Evolutionary conservation across 164 flowering plant genomes (phyloP), one percentile per base, ranked within the genome.

Genomic region (Aristolochia fimbriata): DNA sequence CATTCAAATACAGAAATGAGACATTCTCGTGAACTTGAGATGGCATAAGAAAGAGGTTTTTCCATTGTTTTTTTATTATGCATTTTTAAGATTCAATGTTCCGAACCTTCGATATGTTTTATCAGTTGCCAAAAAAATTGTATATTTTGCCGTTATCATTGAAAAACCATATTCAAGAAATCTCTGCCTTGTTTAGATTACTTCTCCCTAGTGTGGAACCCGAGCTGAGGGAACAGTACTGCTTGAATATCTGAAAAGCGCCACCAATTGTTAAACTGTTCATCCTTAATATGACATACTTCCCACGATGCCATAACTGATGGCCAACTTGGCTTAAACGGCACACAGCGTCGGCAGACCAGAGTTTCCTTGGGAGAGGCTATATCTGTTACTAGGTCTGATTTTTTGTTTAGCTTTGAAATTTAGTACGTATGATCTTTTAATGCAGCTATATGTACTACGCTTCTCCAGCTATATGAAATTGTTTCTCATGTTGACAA

Each of bases 301-400:
- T 69, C 75, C 61, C 87, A 93, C 70, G 76, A 75, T 48, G 71
- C 71, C 57, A 72, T 93, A 24, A 74, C 62, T 33, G 74, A 62
- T 51, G 99, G 96, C 30, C 67, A 68, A 13, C 77, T 90, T 68
- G 96, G 70, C 12, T 73, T 93, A 31, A 93, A 90, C 78, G 78
- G 88, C 9, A 76, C 86, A 62, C 99, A 93, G 58, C 84, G 99
- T 0, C 81, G 89, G 16, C 74, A 81, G 60, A 81, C 84, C 2
- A 83, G 72, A 72, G 99, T 83, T 72, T 94, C 99, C 53, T 59
- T 76, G 52, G 94, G 87, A 31, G 99, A 93, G 55, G 14, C 70
- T 0, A 25, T 88, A 61, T 70, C 87, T 59, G 83, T 80, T 7
- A 64, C 65, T 76, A 82, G 96, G 97, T 93, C 45, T 8, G 65